phyloP scores from a whole-genome alignment of 78 protist species.

The Isochrysis galbana region DNA sequence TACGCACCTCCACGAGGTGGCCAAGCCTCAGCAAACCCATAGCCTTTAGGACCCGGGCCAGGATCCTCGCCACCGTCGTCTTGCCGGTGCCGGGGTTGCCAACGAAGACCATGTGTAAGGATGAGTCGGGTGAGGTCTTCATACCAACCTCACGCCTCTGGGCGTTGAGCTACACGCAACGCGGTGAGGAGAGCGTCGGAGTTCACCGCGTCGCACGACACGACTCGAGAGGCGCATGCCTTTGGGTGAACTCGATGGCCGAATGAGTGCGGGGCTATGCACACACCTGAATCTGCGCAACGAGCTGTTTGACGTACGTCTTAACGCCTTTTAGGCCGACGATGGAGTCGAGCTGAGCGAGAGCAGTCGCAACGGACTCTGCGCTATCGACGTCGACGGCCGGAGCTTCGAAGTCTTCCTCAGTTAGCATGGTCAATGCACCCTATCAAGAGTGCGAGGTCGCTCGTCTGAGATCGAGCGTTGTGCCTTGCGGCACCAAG shows the following conservation, averaged over 20 bases:
- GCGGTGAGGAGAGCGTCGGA: no score
- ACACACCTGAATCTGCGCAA: not conserved
- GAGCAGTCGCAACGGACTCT: not conserved
- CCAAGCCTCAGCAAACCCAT: constrained; percentile 22
- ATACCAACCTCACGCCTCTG: constrained; percentile 6
- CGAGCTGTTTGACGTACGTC: not conserved
- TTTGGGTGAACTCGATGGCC: no score
- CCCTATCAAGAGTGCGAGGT: no score
- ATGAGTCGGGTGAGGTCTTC: not conserved
- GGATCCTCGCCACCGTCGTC: constrained; percentile 53
- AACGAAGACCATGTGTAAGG: constrained; percentile 40
- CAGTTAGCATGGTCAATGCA: constrained; percentile 27
- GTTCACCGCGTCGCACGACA: no score
- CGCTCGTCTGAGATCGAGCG: no score
- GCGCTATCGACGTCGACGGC: not conserved
- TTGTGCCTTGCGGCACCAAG: no score
- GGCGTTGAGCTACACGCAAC: not conserved
- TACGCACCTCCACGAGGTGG: constrained; percentile 26
- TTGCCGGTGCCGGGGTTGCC: constrained; percentile 68
- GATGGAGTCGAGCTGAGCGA: constrained; percentile 8
- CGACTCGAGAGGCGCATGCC: no score
- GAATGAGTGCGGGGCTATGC: no score
- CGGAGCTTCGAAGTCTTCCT: not conserved
- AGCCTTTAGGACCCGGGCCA: constrained; percentile 1
- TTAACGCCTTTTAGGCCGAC: constrained; percentile 29